Base-by-base conservation (phyloP, 768 basidiomycete species). In the Mycena olivaceomarginata region DNA sequence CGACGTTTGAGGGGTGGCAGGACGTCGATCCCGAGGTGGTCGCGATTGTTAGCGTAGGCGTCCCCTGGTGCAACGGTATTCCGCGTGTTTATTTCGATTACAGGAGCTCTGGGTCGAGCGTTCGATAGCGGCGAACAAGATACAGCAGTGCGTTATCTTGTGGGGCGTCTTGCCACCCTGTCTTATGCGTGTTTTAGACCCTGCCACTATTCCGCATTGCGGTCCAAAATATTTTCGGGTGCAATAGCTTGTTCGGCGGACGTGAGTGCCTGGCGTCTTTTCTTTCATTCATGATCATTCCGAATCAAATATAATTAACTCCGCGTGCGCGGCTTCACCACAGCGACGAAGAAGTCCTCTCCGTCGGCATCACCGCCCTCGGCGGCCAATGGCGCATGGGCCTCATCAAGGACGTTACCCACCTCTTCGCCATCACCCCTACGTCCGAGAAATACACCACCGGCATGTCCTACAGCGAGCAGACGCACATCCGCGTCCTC, bases 351-450 rank as follows among this genome's bases (percentile, higher is more conserved):
- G 96, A 97, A 81, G 92, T 95, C 4, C 89, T 98, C 46, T 90
- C 91, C 0, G 94, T 92, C 0, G 95, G 93, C 0, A 92, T 98
- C 56, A 88, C 89, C 3, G 91, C 93, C 0, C 91, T 96, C 6
- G 97, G 97, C 1, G 97, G 97, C 0, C 94, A 96, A 84, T 96
- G 93, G 93, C 91, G 95, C 22, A 85, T 86, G 0, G 92, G 92
- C 7, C 90, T 98, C 67, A 97, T 96, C 0, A 90, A 91, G 72
- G 97, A 98, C 73, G 94, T 97, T 20, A 98, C 97, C 0, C 97
- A 98, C 83, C 90, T 98, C 63, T 95, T 98, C 79, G 92, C 93
- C 25, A 83, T 94, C 41, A 85, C 87, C 62, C 75, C 87, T 69
- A 86, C 86, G 3, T 91, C 92, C 4, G 83, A 87, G n/a, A 93